Base-by-base conservation (phyloP, 2,329 filamentous ascomycete genomes). In the Neocucurbitaria cava region DNA sequence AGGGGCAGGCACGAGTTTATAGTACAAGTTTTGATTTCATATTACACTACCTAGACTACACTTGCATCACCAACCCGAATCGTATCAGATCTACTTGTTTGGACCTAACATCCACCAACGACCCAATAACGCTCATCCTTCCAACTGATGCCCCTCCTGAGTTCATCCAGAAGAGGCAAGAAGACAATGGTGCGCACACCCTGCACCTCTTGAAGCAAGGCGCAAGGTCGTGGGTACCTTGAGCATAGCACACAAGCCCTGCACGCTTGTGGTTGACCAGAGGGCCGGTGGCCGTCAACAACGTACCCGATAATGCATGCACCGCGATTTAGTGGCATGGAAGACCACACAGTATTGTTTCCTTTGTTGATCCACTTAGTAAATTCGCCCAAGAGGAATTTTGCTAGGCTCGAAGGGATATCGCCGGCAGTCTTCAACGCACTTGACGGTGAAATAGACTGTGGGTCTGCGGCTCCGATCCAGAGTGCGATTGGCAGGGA, bases 111-210 rank as follows among this genome's bases (percentile, higher is more conserved):
- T 17, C 11, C 20, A n/a, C 26, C 31, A 44, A 35, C 40, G 13
- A 60, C 17, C 56, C 59, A 61, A 21, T 44, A 58, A 7, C 8
- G 35, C 46, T 49, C 54, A 4, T 61, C 47, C 6, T 7, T 44
- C 49, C 53, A 58, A 10, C 13, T 30, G 21, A 39, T 23, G 9
- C 20, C 42, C 1, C 3, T 8, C 15, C 50, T 35, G 17, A 52
- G 21, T 9, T 17, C 8, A 1, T 52, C 46, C 2, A 31, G 39
- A 28, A 62, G 46, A 5, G 63, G 61, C 43, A 64, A 11, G 35
- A 62, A 62, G n/a, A 64, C 42, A 2, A 64, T 44, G 1, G 48
- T 62, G 10, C 45, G 48, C 3, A 47, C 39, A 9, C 57, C 55
- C 23, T 43, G 30, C 13, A 66, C 21, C 2, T 54, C 52, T 13